Percentiles rank a stretch among this genome's conserved stretches.
phyloP scores from a whole-genome alignment of 1,139 yeast genomes.

The Suhomyces kunorum region DNA sequence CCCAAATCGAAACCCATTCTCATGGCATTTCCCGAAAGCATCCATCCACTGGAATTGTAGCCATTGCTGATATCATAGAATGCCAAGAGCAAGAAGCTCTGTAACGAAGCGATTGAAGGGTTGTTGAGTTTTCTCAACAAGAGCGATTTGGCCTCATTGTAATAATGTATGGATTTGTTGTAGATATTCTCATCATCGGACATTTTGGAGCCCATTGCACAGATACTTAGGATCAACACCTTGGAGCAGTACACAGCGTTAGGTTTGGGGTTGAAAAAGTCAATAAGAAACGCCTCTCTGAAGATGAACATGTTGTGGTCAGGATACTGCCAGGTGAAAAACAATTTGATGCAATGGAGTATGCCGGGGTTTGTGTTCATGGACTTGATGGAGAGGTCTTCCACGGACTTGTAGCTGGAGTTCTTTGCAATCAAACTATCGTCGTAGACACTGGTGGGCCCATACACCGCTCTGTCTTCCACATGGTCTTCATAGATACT shows the following conservation, averaged over 20 bases:
- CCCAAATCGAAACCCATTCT: slow-evolving; percentile 68
- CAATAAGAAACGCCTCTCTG: slow-evolving; percentile 63
- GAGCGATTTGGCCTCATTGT: slow-evolving; percentile 46
- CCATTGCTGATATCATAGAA: slow-evolving; percentile 61
- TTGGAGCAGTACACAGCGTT: slow-evolving; percentile 52
- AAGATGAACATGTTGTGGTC: slow-evolving; percentile 63
- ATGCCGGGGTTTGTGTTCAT: slow-evolving; percentile 45
- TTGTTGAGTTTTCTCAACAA: slow-evolving; percentile 42
- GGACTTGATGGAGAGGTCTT: slow-evolving; percentile 26
- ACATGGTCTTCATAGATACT: slow-evolving; percentile 13
- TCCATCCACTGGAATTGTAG: slow-evolving; percentile 60
- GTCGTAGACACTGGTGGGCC: slow-evolving; percentile 54
- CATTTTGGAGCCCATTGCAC: slow-evolving; percentile 58
- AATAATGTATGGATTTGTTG: slow-evolving; percentile 41
- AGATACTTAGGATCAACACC: slow-evolving; percentile 53
- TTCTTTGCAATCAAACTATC: slow-evolving; percentile 31
- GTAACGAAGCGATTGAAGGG: slow-evolving; percentile 49
- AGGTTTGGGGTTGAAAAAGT: slow-evolving; percentile 53
- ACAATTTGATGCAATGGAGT: slow-evolving; percentile 52
- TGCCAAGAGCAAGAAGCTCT: slow-evolving; percentile 52
- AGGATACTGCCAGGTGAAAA: slow-evolving; percentile 67
- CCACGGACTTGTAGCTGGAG: slow-evolving; percentile 20
- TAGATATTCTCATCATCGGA: slow-evolving; percentile 44
- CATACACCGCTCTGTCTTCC: slow-evolving; percentile 38
- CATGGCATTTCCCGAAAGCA: slow-evolving; percentile 60